A percentile compares a stretch with the other conserved stretches of the same genome.
Evolutionary conservation across 495 filamentous ascomycete species (phyloP).

Genomic region (Penicillium silybi): DNA sequence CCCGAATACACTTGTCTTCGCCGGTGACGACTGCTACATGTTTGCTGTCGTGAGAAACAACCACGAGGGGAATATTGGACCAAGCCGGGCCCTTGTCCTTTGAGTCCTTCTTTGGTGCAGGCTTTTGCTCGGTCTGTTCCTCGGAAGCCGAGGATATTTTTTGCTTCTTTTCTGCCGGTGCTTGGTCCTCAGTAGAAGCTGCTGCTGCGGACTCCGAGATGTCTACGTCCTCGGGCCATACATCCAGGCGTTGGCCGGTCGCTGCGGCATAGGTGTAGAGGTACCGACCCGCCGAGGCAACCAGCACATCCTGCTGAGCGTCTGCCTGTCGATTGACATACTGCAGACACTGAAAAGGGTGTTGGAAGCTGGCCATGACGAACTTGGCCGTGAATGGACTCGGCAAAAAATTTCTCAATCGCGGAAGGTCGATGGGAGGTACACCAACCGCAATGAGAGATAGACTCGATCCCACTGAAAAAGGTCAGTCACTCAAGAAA

Average conservation of each 20-base stretch:
- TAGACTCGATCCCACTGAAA: not conserved
- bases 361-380: constrained; percentile 36
- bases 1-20: constrained; percentile 86
- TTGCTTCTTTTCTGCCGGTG: constrained; percentile 48
- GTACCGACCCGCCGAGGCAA: constrained; percentile 54
- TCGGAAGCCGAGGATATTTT: constrained; percentile 37
- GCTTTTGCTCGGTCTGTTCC: constrained; percentile 20
- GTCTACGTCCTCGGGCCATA: constrained; percentile 46
- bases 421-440: not conserved
- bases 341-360: constrained; percentile 53
- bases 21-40: constrained; percentile 74
- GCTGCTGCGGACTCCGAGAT: constrained; percentile 15
- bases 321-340: constrained; percentile 34
- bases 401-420: constrained; percentile 12
- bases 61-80: constrained; percentile 53
- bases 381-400: constrained; percentile 14
- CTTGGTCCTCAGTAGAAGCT: constrained; percentile 27
- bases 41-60: constrained; percentile 54
- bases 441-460: not conserved
- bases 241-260: constrained; percentile 40
- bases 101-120: constrained; percentile 6
- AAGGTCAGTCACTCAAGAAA: not conserved
- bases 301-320: constrained; percentile 35
- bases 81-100: constrained; percentile 26
- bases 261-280: constrained; percentile 48